These are phyloP conservation scores for Xerocomus brunneocitrinus DNA, from an alignment of 768 basidiomycete species.

Conservation along the genomic window DNA sequence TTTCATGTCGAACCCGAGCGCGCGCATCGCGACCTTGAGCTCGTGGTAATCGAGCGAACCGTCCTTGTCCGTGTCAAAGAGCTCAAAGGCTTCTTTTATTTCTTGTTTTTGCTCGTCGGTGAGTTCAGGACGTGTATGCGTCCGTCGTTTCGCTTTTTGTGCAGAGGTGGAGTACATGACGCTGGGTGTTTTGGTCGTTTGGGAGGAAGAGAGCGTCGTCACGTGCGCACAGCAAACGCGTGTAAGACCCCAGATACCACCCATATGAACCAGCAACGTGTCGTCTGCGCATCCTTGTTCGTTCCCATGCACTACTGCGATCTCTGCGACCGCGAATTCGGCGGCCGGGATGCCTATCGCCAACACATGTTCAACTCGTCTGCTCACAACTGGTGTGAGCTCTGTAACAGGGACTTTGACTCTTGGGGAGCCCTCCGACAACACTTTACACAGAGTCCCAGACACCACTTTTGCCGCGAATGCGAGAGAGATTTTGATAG, in stretches of 20 bases:
- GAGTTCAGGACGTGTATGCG: slow-evolving; percentile 76
- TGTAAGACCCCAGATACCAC: slow-evolving; percentile 24
- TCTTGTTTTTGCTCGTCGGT: slow-evolving; percentile 90
- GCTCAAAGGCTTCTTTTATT: slow-evolving; percentile 97
- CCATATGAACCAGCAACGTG: neutral
- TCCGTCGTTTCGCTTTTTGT: slow-evolving; percentile 69
- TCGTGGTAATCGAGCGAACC: slow-evolving; percentile 96
- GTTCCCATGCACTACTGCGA: slow-evolving; percentile 31
- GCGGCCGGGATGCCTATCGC: neutral
- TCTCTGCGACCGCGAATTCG: slow-evolving; percentile 28
- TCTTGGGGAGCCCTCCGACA: neutral
- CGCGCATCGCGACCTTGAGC: slow-evolving; percentile 97
- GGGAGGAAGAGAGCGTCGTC: slow-evolving; percentile 9
- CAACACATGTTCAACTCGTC: neutral
- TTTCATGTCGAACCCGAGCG: slow-evolving; percentile 95
- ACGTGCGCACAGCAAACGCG: slow-evolving; percentile 27
- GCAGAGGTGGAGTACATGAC: slow-evolving; percentile 57
- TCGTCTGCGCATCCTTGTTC: no score
- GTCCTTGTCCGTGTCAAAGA: slow-evolving; percentile 99
- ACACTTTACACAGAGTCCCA: neutral
- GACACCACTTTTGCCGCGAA: neutral
- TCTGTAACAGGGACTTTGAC: neutral
- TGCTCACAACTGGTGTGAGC: neutral
- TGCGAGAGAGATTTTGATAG: neutral
- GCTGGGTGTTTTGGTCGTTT: neutral